Evolutionary conservation across 441 rosid species (phyloP), one percentile per base, ranked within the genome.

Genomic region (Macaranga tanarius): DNA sequence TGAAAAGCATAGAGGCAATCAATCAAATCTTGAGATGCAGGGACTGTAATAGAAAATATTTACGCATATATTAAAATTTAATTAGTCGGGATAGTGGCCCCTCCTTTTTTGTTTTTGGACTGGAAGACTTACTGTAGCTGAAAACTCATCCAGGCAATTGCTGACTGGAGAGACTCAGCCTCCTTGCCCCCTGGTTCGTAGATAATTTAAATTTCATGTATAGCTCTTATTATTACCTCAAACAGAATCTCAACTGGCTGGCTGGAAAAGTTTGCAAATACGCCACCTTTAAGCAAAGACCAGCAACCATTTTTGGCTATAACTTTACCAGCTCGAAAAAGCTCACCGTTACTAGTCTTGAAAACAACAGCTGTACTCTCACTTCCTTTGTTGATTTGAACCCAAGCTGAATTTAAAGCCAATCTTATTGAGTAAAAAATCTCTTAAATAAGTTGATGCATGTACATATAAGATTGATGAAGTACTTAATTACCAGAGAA

Each of bases 211-310:
- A 31, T 31, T 31, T 1, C 11, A 2, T 52, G 2, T 34, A 25
- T 5, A 23, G 38, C 20, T 62, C 0, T 15, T 26, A 11, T 78
- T 47, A 20, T 31, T 60, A 90, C 91, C 91, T 87, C 68, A 54
- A 90, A 76, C 69, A 83, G 72, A 70, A 88, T 76, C 60, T 86
- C 87, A 40, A 65, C 84, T 48, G 65, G 73, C 13, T 55, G 59
- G 65, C 84, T 77, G 10, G 90, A 77, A 80, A 79, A 81, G 73
- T 89, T 75, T 7, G 87, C 85, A 7, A 71, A 75, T 1, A 90
- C 62, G 56, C 96, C 98, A 38, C 93, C 95, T 85, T 88, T 88
- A 25, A 90, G 82, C 64, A 90, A 67, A 54, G 95, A 85, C 97
- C 97, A 92, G 77, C 95, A 92, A 38, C 92, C 85, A 17, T 82